Evolutionary conservation across 2,329 filamentous ascomycete species (phyloP).

Genomic region (Leptographium lundbergii): DNA sequence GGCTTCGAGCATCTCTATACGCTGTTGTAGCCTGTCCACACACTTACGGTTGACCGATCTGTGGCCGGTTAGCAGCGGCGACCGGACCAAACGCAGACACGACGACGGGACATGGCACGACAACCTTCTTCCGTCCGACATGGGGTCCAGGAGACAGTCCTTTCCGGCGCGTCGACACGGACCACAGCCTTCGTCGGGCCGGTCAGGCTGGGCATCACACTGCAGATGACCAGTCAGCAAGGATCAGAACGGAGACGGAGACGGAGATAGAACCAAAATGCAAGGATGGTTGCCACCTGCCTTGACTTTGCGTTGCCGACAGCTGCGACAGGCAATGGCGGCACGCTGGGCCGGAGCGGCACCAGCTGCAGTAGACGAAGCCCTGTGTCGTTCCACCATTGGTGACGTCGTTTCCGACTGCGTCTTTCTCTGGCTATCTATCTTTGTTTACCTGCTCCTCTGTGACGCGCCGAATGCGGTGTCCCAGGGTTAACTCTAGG

Average conservation of each 20-base stretch:
- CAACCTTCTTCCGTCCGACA: constrained; percentile 4
- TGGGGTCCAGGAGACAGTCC: constrained; percentile 2
- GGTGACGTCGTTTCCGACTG: not conserved
- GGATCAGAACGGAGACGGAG: not conserved
- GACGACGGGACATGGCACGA: not conserved
- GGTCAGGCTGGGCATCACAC: constrained; percentile 4
- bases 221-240: not conserved
- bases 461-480: too few species aligned
- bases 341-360: constrained; percentile 1
- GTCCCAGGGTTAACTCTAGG: too few species aligned
- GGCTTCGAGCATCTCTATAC: constrained; percentile 5
- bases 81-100: not conserved
- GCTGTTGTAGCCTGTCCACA: constrained; percentile 4
- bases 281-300: not conserved
- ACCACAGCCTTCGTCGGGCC: not conserved
- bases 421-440: too few species aligned
- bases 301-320: constrained; percentile 6
- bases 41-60: constrained; percentile 1
- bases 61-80: not conserved
- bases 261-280: not conserved
- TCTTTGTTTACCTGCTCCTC: too few species aligned
- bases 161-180: constrained; percentile 4
- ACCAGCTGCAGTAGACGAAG: not conserved
- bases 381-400: not conserved
- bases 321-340: constrained; percentile 3